Percentiles rank a stretch among this genome's conserved stretches.
Conservation (phyloP, 768 basidiomycete genomes). For the Hortiboletus flavorubellus region DNA sequence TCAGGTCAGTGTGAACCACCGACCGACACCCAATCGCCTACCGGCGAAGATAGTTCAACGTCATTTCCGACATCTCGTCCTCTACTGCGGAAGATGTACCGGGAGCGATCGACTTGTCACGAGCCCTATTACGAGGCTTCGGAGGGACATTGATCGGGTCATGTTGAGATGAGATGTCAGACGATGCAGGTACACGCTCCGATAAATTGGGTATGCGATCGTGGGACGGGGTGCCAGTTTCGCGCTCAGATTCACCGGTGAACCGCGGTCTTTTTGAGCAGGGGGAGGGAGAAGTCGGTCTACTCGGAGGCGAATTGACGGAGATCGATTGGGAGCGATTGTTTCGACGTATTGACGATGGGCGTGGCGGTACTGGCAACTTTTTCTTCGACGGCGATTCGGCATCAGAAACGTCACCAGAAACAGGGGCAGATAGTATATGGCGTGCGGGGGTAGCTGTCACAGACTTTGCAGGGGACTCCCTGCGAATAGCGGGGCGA, state of each 20-base stretch:
- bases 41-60: constrained; percentile 28
- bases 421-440: neutral
- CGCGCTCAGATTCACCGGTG: constrained; percentile 1
- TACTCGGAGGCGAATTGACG: neutral
- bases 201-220: neutral
- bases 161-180: neutral
- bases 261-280: neutral
- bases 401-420: neutral
- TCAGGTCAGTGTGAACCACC: neutral
- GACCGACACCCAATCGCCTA: constrained; percentile 12
- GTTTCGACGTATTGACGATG: constrained; percentile 7
- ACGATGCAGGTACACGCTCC: neutral
- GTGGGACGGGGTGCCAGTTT: neutral
- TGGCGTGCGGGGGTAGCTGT: neutral
- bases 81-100: constrained; percentile 12
- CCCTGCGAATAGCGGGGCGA: neutral
- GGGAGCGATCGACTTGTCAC: neutral
- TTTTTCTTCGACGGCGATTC: constrained; percentile 7
- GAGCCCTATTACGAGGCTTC: neutral
- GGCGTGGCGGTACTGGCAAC: constrained; percentile 22
- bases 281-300: neutral
- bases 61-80: constrained; percentile 28
- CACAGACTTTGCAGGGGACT: neutral
- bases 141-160: neutral
- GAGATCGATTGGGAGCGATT: neutral